Conservation (phyloP, 768 basidiomycete species). For the Agrocybe chaxingu region DNA sequence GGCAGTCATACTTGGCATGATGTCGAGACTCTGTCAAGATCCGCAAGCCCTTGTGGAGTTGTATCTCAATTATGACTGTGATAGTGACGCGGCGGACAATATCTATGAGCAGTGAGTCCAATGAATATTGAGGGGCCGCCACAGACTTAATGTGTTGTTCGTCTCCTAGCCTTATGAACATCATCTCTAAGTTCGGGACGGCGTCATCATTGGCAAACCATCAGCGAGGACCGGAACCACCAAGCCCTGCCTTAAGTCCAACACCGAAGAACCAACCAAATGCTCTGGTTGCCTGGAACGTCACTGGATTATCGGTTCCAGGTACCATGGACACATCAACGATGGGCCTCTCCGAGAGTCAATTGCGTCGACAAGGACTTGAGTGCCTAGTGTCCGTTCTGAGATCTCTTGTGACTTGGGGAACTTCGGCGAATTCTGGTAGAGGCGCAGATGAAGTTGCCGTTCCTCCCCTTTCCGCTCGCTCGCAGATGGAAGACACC, state of each 20-base stretch:
- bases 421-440: slow-evolving; percentile 46
- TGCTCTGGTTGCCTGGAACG: slow-evolving; percentile 56
- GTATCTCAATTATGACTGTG: slow-evolving; percentile 99
- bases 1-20: slow-evolving; percentile 85
- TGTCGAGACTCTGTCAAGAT: slow-evolving; percentile 87
- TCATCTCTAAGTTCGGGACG: slow-evolving; percentile 88
- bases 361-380: slow-evolving; percentile 87
- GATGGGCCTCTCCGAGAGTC: slow-evolving; percentile 75
- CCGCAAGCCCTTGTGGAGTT: slow-evolving; percentile 97
- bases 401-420: slow-evolving; percentile 90
- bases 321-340: slow-evolving; percentile 65
- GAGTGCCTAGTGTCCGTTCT: slow-evolving; percentile 90
- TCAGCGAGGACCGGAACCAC: slow-evolving; percentile 52
- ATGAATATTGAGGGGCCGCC: neutral
- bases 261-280: slow-evolving; percentile 41
- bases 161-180: slow-evolving; percentile 76
- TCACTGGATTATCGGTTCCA: slow-evolving; percentile 60
- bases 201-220: slow-evolving; percentile 43
- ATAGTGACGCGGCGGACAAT: slow-evolving; percentile 90
- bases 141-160: slow-evolving; percentile 2
- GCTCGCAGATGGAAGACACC: slow-evolving; percentile 52
- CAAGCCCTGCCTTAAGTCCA: slow-evolving; percentile 59
- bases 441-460: slow-evolving; percentile 41
- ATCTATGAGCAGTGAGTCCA: slow-evolving; percentile 90
- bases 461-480: slow-evolving; percentile 31